These are phyloP conservation scores for Paecilomyces variotii DNA, from an alignment of 2,329 filamentous ascomycete species.

Conservation along the genomic window DNA sequence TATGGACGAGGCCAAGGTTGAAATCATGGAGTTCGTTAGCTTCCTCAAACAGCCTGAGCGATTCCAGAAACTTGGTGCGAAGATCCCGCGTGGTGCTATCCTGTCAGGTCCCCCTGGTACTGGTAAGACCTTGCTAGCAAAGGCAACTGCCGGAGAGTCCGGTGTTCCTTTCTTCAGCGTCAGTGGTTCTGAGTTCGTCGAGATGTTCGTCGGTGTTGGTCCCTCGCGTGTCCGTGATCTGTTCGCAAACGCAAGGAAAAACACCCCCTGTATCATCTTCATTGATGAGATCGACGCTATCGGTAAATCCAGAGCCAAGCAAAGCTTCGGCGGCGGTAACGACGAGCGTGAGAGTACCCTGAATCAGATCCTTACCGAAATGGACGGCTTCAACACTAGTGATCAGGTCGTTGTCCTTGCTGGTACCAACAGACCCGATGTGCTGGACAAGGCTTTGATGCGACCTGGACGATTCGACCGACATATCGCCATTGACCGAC, in stretches of 20 bases:
- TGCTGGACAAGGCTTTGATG: conserved; percentile 93
- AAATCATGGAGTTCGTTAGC: conserved; percentile 99
- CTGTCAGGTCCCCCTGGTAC: conserved; percentile 96
- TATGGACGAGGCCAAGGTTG: conserved; percentile 94
- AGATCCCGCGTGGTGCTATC: conserved; percentile 95
- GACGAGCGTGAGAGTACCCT: conserved; percentile 95
- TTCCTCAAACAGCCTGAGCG: conserved; percentile 90
- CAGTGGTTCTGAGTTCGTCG: conserved; percentile 96
- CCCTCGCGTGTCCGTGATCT: conserved; percentile 90
- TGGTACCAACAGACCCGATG: conserved; percentile 90
- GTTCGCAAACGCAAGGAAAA: conserved; percentile 90
- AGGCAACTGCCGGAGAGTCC: conserved; percentile 95
- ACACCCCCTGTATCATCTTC: conserved; percentile 97
- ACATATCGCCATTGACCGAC: conserved; percentile 89
- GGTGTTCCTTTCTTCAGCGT: conserved; percentile 97
- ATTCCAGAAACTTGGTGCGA: conserved; percentile 90
- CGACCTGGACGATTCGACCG: conserved; percentile 93
- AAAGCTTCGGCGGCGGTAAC: conserved; percentile 80
- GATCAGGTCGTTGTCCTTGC: conserved; percentile 96
- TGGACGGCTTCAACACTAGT: conserved; percentile 97
- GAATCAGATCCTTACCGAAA: conserved; percentile 97
- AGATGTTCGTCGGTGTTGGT: conserved; percentile 99
- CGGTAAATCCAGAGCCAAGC: conserved; percentile 78
- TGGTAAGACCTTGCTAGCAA: conserved; percentile 94
- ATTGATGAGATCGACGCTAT: conserved; percentile 99